A percentile compares a stretch with the other conserved stretches of the same genome.
Conservation (phyloP, 2,329 filamentous ascomycete species). For the Coleophoma crateriformis region DNA sequence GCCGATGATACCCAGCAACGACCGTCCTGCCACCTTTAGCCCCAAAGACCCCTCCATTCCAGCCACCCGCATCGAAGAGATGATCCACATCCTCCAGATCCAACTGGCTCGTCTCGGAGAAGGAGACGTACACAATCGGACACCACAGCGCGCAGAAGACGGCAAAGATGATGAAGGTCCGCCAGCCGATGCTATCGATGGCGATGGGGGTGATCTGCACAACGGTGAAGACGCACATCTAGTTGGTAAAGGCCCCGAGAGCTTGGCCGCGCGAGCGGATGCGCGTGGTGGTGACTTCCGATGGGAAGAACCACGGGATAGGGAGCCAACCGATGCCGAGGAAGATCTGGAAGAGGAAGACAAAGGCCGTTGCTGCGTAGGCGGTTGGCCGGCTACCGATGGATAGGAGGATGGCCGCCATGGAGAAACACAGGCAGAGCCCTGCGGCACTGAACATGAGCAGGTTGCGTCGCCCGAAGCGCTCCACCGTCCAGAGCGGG, state of each 20-base stretch:
- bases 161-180: conserved; percentile 39
- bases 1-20: conserved; percentile 6
- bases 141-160: conserved; percentile 33
- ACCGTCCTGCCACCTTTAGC: conserved; percentile 15
- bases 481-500: conserved; percentile 30
- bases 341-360: conserved; percentile 24
- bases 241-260: conserved; percentile 58
- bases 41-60: conserved; percentile 31
- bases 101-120: conserved; percentile 37
- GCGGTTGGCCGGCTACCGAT: conserved; percentile 23
- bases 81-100: conserved; percentile 38
- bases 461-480: conserved; percentile 37
- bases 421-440: conserved; percentile 35
- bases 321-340: conserved; percentile 36
- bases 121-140: conserved; percentile 39
- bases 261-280: conserved; percentile 21
- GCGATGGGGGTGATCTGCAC: conserved; percentile 46
- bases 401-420: conserved; percentile 40
- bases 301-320: conserved; percentile 43
- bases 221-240: conserved; percentile 66
- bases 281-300: conserved; percentile 43
- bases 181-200: conserved; percentile 39
- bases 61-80: conserved; percentile 31
- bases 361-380: conserved; percentile 31
- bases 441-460: conserved; percentile 39